phyloP scores from a whole-genome alignment of 192 early-diverging fungal genomes.

The Thamnidium elegans region DNA sequence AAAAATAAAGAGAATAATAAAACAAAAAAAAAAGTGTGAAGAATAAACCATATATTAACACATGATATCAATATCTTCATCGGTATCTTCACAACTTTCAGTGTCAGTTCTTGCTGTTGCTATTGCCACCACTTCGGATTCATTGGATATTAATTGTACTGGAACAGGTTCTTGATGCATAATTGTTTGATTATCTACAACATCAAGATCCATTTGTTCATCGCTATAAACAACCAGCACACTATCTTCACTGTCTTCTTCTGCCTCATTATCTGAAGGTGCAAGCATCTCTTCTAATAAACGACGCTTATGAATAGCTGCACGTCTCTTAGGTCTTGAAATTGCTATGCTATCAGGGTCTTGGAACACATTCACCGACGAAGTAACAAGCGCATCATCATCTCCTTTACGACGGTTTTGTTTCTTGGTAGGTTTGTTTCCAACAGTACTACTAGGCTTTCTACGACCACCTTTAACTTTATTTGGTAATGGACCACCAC shows the following conservation, averaged over 20 bases:
- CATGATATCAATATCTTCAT: conserved; percentile 44
- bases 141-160: not conserved
- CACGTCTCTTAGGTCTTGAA: conserved; percentile 29
- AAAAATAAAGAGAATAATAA: conserved; percentile 3
- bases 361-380: conserved; percentile 1
- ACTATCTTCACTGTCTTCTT: conserved; percentile 22
- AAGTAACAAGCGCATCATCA: conserved; percentile 7
- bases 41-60: conserved; percentile 5
- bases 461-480: not conserved
- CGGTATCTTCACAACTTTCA: conserved; percentile 24
- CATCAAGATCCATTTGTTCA: conserved; percentile 34
- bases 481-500: not conserved
- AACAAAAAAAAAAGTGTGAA: not conserved
- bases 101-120: conserved; percentile 1
- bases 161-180: conserved; percentile 14
- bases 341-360: conserved; percentile 31
- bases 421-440: not conserved
- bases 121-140: not conserved
- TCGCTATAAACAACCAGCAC: conserved; percentile 28
- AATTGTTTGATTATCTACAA: conserved; percentile 33
- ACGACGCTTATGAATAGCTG: conserved; percentile 39
- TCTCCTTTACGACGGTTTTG: not conserved
- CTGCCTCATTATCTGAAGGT: conserved; percentile 17
- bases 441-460: not conserved
- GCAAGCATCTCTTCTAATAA: conserved; percentile 35